phyloP scores from a whole-genome alignment of 108 stramenopile species.

The Cylindrotheca closterium region DNA sequence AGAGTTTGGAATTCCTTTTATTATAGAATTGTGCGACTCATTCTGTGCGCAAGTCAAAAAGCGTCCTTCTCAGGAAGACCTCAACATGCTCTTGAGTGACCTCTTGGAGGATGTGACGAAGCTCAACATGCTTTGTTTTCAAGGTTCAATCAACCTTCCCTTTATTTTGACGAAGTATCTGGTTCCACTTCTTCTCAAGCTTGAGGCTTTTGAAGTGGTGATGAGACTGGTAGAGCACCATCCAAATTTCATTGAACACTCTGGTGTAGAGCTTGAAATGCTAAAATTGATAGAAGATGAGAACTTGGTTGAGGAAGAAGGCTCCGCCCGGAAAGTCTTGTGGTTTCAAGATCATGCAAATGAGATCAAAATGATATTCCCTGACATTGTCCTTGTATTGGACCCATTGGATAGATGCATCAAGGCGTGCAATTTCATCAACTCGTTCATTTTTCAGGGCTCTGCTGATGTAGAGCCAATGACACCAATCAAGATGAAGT shows the following conservation, averaged over 20 bases:
- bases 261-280: conserved; percentile 13
- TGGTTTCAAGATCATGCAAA: conserved; percentile 30
- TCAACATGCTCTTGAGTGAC: conserved; percentile 13
- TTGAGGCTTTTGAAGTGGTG: conserved; percentile 23
- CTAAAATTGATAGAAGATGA: conserved; percentile 24
- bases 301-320: conserved; percentile 17
- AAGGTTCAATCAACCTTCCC: conserved; percentile 13
- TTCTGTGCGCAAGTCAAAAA: conserved; percentile 28
- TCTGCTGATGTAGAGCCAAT: conserved; percentile 18
- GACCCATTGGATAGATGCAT: conserved; percentile 35
- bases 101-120: conserved; percentile 61
- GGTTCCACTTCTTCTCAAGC: conserved; percentile 15
- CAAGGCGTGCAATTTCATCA: conserved; percentile 61
- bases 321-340: not conserved
- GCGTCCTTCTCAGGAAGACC: not conserved
- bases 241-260: conserved; percentile 27
- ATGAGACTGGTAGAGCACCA: conserved; percentile 5
- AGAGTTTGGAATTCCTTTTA: conserved; percentile 9
- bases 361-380: conserved; percentile 49
- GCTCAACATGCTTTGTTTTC: conserved; percentile 40
- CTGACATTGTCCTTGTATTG: conserved; percentile 38
- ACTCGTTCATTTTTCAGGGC: conserved; percentile 25
- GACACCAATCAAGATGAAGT: conserved; percentile 21
- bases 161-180: conserved; percentile 5
- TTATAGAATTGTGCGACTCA: conserved; percentile 42